These are phyloP conservation scores for Lichtheimia hyalospora DNA, from an alignment of 371 early-diverging fungal species.

Conservation along the genomic window DNA sequence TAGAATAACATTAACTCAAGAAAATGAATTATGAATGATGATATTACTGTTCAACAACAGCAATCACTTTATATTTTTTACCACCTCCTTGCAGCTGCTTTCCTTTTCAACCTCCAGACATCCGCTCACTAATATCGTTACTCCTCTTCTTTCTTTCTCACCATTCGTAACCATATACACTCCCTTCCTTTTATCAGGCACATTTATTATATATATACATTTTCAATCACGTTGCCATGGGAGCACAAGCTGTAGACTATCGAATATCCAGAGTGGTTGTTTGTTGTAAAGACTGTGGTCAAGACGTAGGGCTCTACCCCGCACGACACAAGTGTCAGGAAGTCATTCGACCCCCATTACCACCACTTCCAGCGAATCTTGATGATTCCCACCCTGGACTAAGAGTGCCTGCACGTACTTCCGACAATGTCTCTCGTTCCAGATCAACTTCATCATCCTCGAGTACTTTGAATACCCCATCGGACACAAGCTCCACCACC, in stretches of 20 bases:
- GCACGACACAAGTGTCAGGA: slow-evolving; percentile 63
- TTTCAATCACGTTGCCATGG: slow-evolving; percentile 23
- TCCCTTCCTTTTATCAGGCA: background rate
- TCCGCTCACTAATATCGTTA: no score
- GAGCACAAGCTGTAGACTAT: slow-evolving; percentile 58
- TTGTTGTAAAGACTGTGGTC: slow-evolving; percentile 68
- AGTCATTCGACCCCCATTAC: slow-evolving; percentile 46
- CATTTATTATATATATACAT: background rate
- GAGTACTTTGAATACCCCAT: slow-evolving; percentile 6
- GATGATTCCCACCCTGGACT: slow-evolving; percentile 8
- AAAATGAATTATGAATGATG: background rate
- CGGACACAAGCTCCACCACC: slow-evolving; percentile 13
- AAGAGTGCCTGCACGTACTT: slow-evolving; percentile 13
- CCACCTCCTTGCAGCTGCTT: no score
- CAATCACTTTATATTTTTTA: no score
- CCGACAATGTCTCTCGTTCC: slow-evolving; percentile 12
- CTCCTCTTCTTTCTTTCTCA: background rate
- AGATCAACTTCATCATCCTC: slow-evolving; percentile 18
- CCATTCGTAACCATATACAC: background rate
- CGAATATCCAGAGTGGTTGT: slow-evolving; percentile 64
- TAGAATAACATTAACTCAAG: background rate
- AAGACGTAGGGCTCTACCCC: slow-evolving; percentile 71
- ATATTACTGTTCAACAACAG: no score
- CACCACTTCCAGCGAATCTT: slow-evolving; percentile 33
- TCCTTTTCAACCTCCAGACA: no score